Base-by-base conservation (phyloP, 2,329 filamentous ascomycete species). In the Ascochyta pisi region DNA sequence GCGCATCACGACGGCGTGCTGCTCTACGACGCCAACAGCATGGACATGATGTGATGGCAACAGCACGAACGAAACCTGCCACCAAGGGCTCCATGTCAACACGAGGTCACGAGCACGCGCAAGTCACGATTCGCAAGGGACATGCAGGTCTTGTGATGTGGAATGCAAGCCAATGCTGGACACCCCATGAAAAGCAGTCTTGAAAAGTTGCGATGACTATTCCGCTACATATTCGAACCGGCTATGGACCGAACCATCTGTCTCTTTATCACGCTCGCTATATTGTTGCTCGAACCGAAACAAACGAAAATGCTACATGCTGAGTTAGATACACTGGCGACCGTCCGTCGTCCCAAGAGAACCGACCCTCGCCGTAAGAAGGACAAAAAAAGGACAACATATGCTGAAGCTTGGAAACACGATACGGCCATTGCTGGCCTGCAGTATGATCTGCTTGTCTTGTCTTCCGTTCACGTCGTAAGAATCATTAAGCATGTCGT, bases 401-500 rank as follows among this genome's bases (percentile, higher is more conserved):
- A 56, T 50, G 57, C 61, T 60, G 43, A 42, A 69, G 61, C 54
- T 68, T 69, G 68, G 67, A 76, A 77, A 74, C 74, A 76, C 65
- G 74, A 76, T 65, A 60, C 74, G 74, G 77, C 77, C 78, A 77
- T 81, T 73, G 79, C 78, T 79, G 77, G 78, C 78, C 73, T 70
- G 72, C 73, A 76, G 72, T 69, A 67, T 62, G 67, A 73, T 66
- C 74, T 76, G 73, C 74, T 76, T 77, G 78, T 79, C 75, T 81
- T 75, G 74, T 78, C 79, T 81, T 79, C 77, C 78, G 68, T 51
- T 80, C 74, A 76, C 71, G 74, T 82, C 80, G 76, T 83, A 75
- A 79, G 78, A 76, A 74, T 84, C 79, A 77, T 83, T 78, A 82
- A 75, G 67, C 68, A 74, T 75, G 66, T 75, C 73, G 72, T 76